phyloP scores from a whole-genome alignment of 2,329 filamentous ascomycete genomes.

The Claviceps capensis region DNA sequence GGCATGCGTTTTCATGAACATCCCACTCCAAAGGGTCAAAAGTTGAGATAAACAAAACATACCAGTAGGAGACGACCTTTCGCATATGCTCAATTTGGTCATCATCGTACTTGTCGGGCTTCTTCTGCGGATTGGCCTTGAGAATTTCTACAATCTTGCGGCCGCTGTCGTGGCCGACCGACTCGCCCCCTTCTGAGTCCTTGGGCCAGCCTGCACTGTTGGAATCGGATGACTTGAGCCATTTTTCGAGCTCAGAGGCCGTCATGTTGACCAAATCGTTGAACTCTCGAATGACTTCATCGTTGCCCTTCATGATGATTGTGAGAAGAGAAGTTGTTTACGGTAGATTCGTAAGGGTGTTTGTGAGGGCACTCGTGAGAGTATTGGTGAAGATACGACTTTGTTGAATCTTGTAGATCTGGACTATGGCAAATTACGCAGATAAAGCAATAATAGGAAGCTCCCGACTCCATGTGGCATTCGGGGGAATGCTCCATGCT shows the following conservation, averaged over 20 bases:
- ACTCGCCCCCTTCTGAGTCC: conserved; percentile 43
- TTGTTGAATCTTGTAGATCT: too few species aligned
- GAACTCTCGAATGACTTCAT: conserved; percentile 39
- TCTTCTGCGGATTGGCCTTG: conserved; percentile 44
- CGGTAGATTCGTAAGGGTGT: background rate
- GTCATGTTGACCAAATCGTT: conserved; percentile 55
- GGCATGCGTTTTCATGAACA: background rate
- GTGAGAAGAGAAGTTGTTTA: background rate
- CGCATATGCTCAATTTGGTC: conserved; percentile 45
- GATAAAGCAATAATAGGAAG: background rate
- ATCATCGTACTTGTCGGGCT: conserved; percentile 41
- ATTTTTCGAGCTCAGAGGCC: conserved; percentile 43
- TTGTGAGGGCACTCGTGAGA: too few species aligned
- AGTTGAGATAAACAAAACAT: conserved; percentile 5
- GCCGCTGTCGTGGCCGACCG: conserved; percentile 49
- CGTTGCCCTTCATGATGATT: conserved; percentile 12
- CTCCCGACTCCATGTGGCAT: background rate
- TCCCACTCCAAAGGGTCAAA: too few species aligned
- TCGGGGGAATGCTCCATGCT: too few species aligned
- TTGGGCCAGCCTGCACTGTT: conserved; percentile 46
- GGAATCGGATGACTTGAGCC: conserved; percentile 47
- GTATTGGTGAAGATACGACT: too few species aligned
- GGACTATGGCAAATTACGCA: background rate
- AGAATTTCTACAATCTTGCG: conserved; percentile 51
- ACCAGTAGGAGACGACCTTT: conserved; percentile 48